A percentile compares a stretch with the other conserved stretches of the same genome.
These are phyloP conservation scores for Gossypium raimondii DNA, from an alignment of 345 rosid species.

Conservation along the genomic window DNA sequence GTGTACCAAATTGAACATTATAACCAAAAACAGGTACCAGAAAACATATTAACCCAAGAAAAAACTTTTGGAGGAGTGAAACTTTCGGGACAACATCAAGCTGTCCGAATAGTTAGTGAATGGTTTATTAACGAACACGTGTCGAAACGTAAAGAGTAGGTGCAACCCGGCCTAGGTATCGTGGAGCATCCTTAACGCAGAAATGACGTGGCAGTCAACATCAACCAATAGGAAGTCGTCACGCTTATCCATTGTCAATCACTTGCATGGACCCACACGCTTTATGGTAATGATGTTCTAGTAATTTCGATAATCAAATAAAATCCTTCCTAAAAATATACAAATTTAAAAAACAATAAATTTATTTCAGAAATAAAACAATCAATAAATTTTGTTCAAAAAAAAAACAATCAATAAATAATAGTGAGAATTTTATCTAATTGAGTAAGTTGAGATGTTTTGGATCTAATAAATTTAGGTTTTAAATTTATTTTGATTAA, in stretches of 20 bases:
- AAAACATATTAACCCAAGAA: too few species aligned
- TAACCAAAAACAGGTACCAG: too few species aligned
- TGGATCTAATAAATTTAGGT: too few species aligned
- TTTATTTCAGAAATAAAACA: too few species aligned
- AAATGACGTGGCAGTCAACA: slow-evolving; percentile 20
- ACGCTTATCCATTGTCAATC: not conserved
- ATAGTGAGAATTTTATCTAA: too few species aligned
- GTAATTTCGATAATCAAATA: not conserved
- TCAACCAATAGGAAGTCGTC: slow-evolving; percentile 23
- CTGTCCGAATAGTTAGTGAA: slow-evolving; percentile 20
- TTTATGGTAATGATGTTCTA: slow-evolving; percentile 5
- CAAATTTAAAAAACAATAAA: too few species aligned
- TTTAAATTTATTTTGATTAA: too few species aligned
- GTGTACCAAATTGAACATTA: too few species aligned
- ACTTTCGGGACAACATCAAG: not conserved
- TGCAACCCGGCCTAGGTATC: slow-evolving; percentile 27
- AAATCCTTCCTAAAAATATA: too few species aligned
- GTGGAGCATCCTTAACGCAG: slow-evolving; percentile 28
- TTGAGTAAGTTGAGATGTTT: too few species aligned
- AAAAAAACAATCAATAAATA: too few species aligned
- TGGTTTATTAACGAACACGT: slow-evolving; percentile 23
- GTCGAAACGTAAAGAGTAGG: slow-evolving; percentile 9
- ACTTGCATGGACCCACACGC: slow-evolving; percentile 21
- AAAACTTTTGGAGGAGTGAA: not conserved
- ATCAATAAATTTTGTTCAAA: too few species aligned